phyloP scores from a whole-genome alignment of 768 basidiomycete genomes.

The Terana coerulea region DNA sequence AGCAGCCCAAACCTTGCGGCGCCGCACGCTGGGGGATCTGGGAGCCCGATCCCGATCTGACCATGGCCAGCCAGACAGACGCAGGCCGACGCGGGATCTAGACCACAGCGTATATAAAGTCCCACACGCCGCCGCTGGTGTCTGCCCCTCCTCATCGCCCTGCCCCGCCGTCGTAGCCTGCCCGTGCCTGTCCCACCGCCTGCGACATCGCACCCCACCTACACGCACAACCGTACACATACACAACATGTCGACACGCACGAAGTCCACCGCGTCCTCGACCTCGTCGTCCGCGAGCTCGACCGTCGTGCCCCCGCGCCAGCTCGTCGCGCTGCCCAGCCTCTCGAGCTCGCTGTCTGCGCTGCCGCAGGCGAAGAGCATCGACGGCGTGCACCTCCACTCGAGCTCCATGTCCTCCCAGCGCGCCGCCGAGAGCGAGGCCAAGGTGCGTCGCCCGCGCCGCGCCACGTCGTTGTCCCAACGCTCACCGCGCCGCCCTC shows the following conservation, averaged over 20 bases:
- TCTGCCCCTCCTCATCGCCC: not conserved
- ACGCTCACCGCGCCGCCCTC: constrained; percentile 16
- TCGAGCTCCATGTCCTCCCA: constrained; percentile 60
- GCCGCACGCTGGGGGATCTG: not conserved
- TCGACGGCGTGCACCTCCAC: constrained; percentile 63
- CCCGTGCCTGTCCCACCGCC: constrained; percentile 3
- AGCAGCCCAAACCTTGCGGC: not conserved
- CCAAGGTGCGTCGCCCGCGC: constrained; percentile 52
- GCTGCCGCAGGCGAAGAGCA: constrained; percentile 68
- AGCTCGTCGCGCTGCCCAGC: constrained; percentile 70
- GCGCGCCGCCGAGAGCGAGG: constrained; percentile 68
- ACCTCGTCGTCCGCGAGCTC: constrained; percentile 33
- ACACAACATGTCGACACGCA: constrained; percentile 15
- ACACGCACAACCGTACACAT: constrained; percentile 12
- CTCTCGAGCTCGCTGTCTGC: constrained; percentile 64
- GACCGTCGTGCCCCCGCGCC: constrained; percentile 42
- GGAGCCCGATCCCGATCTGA: constrained; percentile 8
- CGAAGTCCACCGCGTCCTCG: constrained; percentile 24
- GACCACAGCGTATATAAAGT: constrained; percentile 9
- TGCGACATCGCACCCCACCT: constrained; percentile 8
- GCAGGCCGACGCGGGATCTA: constrained; percentile 6
- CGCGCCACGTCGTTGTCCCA: not conserved
- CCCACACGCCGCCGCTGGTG: not conserved
- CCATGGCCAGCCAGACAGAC: constrained; percentile 4
- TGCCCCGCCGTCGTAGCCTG: not conserved